phyloP scores from a whole-genome alignment of 75 land plant genomes.

The Azolla pinnata region DNA sequence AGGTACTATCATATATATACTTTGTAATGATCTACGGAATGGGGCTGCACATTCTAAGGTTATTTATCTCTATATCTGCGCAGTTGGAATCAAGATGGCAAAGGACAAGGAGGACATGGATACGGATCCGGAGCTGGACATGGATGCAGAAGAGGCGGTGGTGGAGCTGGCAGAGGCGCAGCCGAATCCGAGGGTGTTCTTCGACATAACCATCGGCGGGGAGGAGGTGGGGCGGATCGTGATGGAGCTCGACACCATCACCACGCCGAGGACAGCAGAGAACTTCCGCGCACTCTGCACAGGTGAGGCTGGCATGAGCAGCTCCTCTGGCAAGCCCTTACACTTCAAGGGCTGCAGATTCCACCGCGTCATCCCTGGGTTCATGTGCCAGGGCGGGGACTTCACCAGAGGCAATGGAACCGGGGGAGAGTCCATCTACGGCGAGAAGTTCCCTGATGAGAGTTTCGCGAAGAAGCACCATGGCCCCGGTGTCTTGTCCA shows the following conservation, averaged over 20 bases:
- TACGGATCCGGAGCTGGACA: no score
- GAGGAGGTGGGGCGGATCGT: conserved; percentile 55
- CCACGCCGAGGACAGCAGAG: conserved; percentile 56
- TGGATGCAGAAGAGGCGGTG: no score
- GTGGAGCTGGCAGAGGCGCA: no score
- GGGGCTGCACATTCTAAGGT: no score
- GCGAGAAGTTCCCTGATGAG: conserved; percentile 46
- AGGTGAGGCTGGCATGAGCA: conserved; percentile 70
- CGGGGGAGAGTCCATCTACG: conserved; percentile 70
- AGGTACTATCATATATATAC: no score
- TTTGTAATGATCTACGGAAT: no score
- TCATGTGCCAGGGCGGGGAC: conserved; percentile 94
- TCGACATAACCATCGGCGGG: conserved; percentile 65
- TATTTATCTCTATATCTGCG: no score
- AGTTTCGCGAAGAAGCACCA: conserved; percentile 52
- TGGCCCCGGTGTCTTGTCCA: conserved; percentile 31
- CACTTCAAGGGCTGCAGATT: conserved; percentile 70
- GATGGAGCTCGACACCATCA: conserved; percentile 68
- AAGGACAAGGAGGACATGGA: no score
- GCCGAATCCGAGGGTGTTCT: conserved; percentile 73
- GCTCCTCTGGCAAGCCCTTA: conserved; percentile 52
- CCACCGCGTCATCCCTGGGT: conserved; percentile 79
- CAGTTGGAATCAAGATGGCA: no score
- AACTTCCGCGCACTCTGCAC: conserved; percentile 89
- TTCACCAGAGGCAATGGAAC: conserved; percentile 74